Base-by-base conservation (phyloP, 2,329 filamentous ascomycete species). In the Trichoderma sp. region DNA sequence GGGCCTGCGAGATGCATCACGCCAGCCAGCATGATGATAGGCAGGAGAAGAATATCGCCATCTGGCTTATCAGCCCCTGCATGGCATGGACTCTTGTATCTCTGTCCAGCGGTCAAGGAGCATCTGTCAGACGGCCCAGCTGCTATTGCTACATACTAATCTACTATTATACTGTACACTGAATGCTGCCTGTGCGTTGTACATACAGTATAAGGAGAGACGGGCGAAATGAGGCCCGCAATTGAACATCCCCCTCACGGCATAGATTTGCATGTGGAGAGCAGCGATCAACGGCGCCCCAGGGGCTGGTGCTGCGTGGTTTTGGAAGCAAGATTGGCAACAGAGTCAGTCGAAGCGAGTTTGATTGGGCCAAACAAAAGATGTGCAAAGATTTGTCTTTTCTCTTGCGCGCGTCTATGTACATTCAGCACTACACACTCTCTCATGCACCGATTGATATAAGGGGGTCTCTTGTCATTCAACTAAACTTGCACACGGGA, bases 191-290 rank as follows among this genome's bases (percentile, higher is more conserved):
- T 24, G 50, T 63, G 33, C 60, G n/a, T 14, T 21, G 29, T 14
- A 60, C 41, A 45, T 14, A 60, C 41, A 45, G 41, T 45, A n/a
- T 1, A 45, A 45, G 41, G 68, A 27, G 59, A 41, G 38, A 41
- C 29, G 45, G 60, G 33, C 69, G 69, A 73, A 73, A 56, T 73
- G 69, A 73, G 67, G 31, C 67, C 66, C 66, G 50, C 66, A 53
- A 21, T 56, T 56, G 41, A 41, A 33, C 67, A 35, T 71, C 53
- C 69, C 69, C 59, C 69, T 65, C 45, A 14, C 35, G 69, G 60
- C 60, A 73, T 73, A 31, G 60, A 73, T 64, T 73, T 73, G 60
- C 69, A 45, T 62, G 59, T 64, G 69, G 69, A 29, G 69, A 73
- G 60, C 69, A 64, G 41, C 69, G 69, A 73, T 73, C 69, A 73